Conservation (phyloP, 1,284 basidiomycete species). For the Cryptococcus sp. region DNA sequence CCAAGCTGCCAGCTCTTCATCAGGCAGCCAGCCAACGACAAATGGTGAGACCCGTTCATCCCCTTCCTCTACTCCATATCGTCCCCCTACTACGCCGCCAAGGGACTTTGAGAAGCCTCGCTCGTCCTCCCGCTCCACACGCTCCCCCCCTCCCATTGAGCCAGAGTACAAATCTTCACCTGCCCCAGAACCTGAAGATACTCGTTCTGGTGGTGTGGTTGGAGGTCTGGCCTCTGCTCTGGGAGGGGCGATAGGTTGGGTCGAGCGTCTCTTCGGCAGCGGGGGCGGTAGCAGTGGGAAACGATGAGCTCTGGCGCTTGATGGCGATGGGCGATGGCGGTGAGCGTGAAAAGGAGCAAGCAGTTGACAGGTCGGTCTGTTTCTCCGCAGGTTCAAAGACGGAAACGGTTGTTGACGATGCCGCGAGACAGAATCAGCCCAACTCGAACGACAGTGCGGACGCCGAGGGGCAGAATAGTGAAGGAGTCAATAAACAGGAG, state of each 20-base stretch:
- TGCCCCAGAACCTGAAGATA: constrained; percentile 2
- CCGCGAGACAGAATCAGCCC: constrained; percentile 2
- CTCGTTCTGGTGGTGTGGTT: constrained; percentile 16
- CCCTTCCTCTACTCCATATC: constrained; percentile 13
- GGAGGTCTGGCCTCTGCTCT: constrained; percentile 41
- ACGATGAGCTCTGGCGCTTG: neutral
- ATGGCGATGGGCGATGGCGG: constrained; percentile 6
- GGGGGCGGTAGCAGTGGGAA: constrained; percentile 6
- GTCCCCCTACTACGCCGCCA: constrained; percentile 5
- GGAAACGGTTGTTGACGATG: constrained; percentile 9
- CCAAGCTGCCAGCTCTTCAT: constrained; percentile 1
- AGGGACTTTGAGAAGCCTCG: constrained; percentile 15
- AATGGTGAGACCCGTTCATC: constrained; percentile 15
- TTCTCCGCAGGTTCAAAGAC: constrained; percentile 7
- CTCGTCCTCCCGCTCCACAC: neutral
- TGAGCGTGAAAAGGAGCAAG: constrained; percentile 19
- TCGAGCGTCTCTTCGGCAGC: constrained; percentile 35
- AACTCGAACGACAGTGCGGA: constrained; percentile 1
- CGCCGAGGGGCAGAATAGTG: constrained; percentile 4
- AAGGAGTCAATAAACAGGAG: neutral
- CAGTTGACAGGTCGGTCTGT: constrained; percentile 25
- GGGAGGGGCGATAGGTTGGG: constrained; percentile 44
- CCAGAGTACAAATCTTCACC: constrained; percentile 5
- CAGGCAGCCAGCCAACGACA: neutral
- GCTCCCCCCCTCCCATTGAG: constrained; percentile 16